A percentile compares a stretch with the other conserved stretches of the same genome.
Conservation (phyloP, 148 eudicot species). For the Camellia lanceoleosa region DNA sequence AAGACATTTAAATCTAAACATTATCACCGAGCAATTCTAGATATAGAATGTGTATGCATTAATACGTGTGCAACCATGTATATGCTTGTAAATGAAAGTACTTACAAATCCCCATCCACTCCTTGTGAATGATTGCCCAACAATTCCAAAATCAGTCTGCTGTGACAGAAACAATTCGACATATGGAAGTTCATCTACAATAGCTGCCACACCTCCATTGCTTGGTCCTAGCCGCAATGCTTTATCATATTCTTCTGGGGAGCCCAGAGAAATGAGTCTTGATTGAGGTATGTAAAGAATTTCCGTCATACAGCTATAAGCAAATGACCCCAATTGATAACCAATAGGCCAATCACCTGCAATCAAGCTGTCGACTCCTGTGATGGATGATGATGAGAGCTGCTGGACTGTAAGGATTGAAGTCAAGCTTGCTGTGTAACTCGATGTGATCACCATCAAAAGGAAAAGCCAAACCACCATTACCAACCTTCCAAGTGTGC, state of each 20-base stretch:
- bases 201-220: conserved; percentile 39
- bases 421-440: conserved; percentile 46
- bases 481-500: conserved; percentile 43
- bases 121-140: conserved; percentile 35
- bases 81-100: neutral
- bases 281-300: conserved; percentile 26
- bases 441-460: conserved; percentile 34
- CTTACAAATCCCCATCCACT: conserved; percentile 54
- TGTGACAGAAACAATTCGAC: conserved; percentile 31
- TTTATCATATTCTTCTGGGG: conserved; percentile 27
- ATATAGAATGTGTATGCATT: neutral
- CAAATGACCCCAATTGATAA: conserved; percentile 38
- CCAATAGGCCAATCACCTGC: conserved; percentile 31
- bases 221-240: conserved; percentile 29
- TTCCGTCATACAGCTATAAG: conserved; percentile 24
- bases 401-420: conserved; percentile 42
- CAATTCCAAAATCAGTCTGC: conserved; percentile 19
- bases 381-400: conserved; percentile 32
- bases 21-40: neutral
- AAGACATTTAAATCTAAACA: neutral
- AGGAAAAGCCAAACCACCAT: conserved; percentile 43
- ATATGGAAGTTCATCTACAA: conserved; percentile 42
- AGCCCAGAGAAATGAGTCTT: conserved; percentile 23
- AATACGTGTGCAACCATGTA: neutral
- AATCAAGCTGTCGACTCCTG: conserved; percentile 36